Percentiles rank a stretch among this genome's conserved stretches.
Evolutionary conservation across 306 rosid species (phyloP).

Genomic region (Gillenia trifoliata): DNA sequence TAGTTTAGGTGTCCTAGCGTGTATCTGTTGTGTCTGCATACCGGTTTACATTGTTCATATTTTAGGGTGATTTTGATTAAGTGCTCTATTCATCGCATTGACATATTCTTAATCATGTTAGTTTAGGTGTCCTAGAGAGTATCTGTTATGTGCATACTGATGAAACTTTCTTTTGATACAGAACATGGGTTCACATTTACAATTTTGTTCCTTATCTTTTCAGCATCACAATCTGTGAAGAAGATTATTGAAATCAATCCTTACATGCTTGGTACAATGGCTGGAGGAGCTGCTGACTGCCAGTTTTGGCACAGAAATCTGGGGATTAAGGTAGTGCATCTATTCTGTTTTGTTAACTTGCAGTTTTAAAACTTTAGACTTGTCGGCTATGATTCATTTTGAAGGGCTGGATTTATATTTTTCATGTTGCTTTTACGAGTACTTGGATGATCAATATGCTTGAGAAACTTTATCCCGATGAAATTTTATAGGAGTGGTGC

Average conservation of each 20-base stretch:
- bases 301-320: conserved; percentile 55
- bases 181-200: neutral
- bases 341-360: neutral
- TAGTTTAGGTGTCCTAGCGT: too few species aligned
- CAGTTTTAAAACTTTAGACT: neutral
- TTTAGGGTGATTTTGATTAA: too few species aligned
- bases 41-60: too few species aligned
- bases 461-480: neutral
- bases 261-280: conserved; percentile 59
- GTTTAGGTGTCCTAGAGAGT: neutral
- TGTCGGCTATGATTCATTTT: neutral
- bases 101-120: neutral
- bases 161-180: neutral
- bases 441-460: neutral
- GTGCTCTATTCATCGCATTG: too few species aligned
- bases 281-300: conserved; percentile 60
- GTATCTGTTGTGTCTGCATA: too few species aligned
- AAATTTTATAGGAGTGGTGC: neutral
- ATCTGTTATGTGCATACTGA: neutral
- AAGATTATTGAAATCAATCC: conserved; percentile 51
- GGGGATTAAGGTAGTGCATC: conserved; percentile 37
- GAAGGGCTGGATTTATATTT: neutral
- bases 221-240: conserved; percentile 97
- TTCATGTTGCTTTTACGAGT: neutral
- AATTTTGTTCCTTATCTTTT: neutral